Conservation (phyloP, 306 rosid species). For the Vachellia collinsii region DNA sequence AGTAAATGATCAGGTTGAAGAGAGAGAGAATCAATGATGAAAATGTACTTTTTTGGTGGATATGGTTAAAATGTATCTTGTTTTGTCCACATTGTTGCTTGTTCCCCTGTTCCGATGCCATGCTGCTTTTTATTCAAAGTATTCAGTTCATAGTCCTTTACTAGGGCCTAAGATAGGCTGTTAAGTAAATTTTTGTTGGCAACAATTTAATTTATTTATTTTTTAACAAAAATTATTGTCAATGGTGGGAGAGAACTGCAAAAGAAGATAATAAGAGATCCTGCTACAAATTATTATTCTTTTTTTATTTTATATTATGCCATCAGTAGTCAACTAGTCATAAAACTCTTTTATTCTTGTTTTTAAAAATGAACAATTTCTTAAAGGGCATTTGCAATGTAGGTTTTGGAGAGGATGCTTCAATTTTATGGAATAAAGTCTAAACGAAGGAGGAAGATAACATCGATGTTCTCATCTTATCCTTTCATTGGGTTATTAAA, state of each 20-base stretch:
- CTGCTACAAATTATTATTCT: constrained; percentile 31
- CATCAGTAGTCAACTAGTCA: constrained; percentile 5
- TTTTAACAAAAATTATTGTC: neutral
- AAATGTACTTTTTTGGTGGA: neutral
- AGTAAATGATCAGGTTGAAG: neutral
- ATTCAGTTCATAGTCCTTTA: neutral
- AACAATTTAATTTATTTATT: neutral
- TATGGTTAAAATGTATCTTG: neutral
- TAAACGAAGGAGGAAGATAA: constrained; percentile 30
- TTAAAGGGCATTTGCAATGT: constrained; percentile 39
- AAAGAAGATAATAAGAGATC: neutral
- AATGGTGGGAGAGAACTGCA: neutral
- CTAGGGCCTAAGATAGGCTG: neutral
- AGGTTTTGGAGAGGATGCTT: constrained; percentile 83
- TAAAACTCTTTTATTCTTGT: constrained; percentile 20
- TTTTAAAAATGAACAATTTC: constrained; percentile 21
- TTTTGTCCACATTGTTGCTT: neutral
- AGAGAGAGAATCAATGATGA: neutral
- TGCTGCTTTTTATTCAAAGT: neutral
- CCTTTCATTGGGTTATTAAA: constrained; percentile 80
- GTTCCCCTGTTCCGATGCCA: neutral
- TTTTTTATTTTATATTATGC: constrained; percentile 1
- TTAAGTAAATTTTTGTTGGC: neutral
- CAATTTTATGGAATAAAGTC: constrained; percentile 46
- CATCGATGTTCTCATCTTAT: constrained; percentile 46